phyloP scores from a whole-genome alignment of 495 filamentous ascomycete genomes.

The Evernia prunastri region DNA sequence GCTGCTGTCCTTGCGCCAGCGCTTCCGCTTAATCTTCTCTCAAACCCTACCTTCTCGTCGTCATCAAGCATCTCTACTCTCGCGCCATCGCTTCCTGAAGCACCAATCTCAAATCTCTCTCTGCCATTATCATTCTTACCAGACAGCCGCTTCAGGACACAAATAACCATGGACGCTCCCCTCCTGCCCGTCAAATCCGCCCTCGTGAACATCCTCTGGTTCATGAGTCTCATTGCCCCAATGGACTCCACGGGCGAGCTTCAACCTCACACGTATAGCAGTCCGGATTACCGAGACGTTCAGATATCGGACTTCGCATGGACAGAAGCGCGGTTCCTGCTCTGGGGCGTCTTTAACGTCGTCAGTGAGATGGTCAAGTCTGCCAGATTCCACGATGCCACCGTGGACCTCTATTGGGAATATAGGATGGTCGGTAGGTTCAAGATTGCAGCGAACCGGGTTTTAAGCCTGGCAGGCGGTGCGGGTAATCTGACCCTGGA shows the following conservation, averaged over 20 bases:
- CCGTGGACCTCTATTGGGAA: background rate
- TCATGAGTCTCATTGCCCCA: background rate
- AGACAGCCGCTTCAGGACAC: background rate
- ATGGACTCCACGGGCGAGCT: background rate
- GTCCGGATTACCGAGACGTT: background rate
- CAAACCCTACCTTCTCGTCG: background rate
- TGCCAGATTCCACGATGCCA: background rate
- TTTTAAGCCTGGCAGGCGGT: background rate
- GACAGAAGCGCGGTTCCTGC: conserved; percentile 2
- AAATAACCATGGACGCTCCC: background rate
- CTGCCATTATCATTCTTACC: background rate
- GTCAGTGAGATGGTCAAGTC: background rate
- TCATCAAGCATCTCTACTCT: background rate
- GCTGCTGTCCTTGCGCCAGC: background rate
- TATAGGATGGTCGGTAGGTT: background rate
- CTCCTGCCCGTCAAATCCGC: background rate
- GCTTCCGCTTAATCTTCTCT: background rate
- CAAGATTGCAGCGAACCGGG: background rate
- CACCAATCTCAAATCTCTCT: background rate
- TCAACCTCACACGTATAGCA: background rate
- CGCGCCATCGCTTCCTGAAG: background rate
- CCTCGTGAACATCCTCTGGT: background rate
- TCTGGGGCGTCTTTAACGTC: background rate
- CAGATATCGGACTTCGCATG: background rate
- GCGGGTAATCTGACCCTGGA: background rate